Evolutionary conservation across 257 asterid species (phyloP), one percentile per base, ranked within the genome.

Genomic region (Nicotiana sylvestris): DNA sequence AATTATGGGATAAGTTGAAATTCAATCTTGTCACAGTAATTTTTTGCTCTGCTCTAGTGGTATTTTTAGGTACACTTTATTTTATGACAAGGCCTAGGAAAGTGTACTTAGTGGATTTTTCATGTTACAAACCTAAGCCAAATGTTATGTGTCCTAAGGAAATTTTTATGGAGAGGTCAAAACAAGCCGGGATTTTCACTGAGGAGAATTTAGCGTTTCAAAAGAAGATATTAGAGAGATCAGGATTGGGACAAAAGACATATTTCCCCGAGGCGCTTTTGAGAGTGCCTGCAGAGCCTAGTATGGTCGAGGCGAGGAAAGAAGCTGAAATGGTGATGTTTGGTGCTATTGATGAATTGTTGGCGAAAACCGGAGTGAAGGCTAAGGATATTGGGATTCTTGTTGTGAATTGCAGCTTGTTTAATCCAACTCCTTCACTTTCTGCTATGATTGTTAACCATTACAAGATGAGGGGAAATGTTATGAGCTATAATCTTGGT

Each of bases 401-500:
- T 21, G 84, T 90, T 0, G 94, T 90, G 2, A 90, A 90, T 10
- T 84, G 87, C 55, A 86, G 91, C 3, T 76, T 85, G 17, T 90
- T 87, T 61, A 90, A 88, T 64, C 91, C 93, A 0, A 89, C 89
- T 0, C 93, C 93, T 1, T 90, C 93, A 2, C 92, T 90, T 15
- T 84, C 91, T 4, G 78, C 92, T 39, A 89, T 85, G 91, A 90
- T 90, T 18, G 82, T 90, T 35, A 90, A 90, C 78, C 87, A 86
- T 5, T 90, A 90, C 86, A 90, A 90, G 91, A 87, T 90, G 0
- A 78, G 93, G 18, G 92, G 90, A 0, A 88, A 89, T 9, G 84
- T 90, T 17, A 86, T 87, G 68, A 89, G 92, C 65, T 90, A 88
- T 82, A 90, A 90, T 49, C 80, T 90, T 32, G 92, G 93, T 0